Base-by-base conservation (phyloP, 1,284 basidiomycete genomes). In the Moniliophthora roreri region DNA sequence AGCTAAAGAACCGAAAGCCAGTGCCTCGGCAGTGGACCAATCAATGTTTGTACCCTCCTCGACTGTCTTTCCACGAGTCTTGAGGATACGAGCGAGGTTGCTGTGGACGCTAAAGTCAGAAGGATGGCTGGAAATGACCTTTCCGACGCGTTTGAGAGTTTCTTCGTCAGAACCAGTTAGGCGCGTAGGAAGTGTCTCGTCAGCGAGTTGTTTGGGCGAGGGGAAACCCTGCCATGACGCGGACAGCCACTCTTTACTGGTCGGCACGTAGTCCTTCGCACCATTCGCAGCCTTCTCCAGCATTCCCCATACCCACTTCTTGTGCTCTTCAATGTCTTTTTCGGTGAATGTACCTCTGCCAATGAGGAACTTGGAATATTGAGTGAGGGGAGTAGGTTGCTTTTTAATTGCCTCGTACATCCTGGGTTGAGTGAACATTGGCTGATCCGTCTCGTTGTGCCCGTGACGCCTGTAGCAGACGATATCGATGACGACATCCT, bases 361-460 rank as follows among this genome's bases (percentile, higher is more conserved):
- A 66, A 95, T 83, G 50, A 99, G 79, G 75, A 91, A 89, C 67
- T 95, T 91, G 60, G 90, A 84, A 78, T 99, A 99, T 71, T 94
- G 85, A 15, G 91, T 89, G 53, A 99, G 81, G 8, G 95, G 88
- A 1, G 95, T 93, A 4, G 91, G 91, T 74, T 99, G 95, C 67
- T 94, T 91, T 73, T 87, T 87, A 69, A 99, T 98, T 16, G 94
- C 94, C 71, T 95, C 84, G 81, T 99, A 99, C 96, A 99, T 99
- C 59, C 93, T 84, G 10, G 97, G 97, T 72, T 99, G 97, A 18
- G 97, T 99, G 80, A 99, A 99, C 69, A 86, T 91, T 18, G 97
- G 97, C 73, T 99, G 97, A 70, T 99, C 97, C 18, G 95, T 98
- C 76, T 99, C 97, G 73, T 99, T 99, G 78, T 99, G 97, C 21